A percentile compares a stretch with the other conserved stretches of the same genome.
Conservation (phyloP, 495 filamentous ascomycete genomes). For the Penicillium bovifimosum region DNA sequence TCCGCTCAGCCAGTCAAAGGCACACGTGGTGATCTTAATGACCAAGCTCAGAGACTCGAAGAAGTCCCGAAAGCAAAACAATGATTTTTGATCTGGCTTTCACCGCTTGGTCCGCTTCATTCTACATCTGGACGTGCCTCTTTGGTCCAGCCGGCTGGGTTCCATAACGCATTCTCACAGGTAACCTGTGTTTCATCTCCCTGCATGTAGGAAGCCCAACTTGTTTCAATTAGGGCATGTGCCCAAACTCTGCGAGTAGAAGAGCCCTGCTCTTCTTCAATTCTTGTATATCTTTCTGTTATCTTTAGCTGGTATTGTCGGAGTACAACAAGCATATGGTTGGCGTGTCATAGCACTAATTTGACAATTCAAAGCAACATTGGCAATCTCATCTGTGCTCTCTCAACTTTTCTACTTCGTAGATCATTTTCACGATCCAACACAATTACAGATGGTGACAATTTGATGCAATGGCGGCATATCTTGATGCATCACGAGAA, state of each 20-base stretch:
- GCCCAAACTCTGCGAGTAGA: constrained; percentile 5
- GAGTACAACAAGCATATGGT: constrained; percentile 1
- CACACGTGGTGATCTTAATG: background rate
- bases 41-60: background rate
- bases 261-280: constrained; percentile 6
- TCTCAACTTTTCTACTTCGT: background rate
- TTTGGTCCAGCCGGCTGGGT: background rate
- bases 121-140: background rate
- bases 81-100: background rate
- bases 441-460: too few relatives aligned
- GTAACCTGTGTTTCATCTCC: background rate
- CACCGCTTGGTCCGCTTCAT: background rate
- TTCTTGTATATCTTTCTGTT: constrained; percentile 5
- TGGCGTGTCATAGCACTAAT: background rate
- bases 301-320: background rate
- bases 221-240: background rate
- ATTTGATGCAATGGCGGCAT: too few relatives aligned
- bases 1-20: constrained; percentile 11
- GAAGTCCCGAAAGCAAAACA: background rate
- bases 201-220: background rate
- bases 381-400: background rate
- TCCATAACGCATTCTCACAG: background rate
- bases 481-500: too few relatives aligned
- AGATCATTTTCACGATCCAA: too few relatives aligned
- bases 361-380: constrained; percentile 5